Percentiles rank a stretch among this genome's conserved stretches.
Evolutionary conservation across 768 basidiomycete species (phyloP).

Genomic region (Baorangia bicolor): DNA sequence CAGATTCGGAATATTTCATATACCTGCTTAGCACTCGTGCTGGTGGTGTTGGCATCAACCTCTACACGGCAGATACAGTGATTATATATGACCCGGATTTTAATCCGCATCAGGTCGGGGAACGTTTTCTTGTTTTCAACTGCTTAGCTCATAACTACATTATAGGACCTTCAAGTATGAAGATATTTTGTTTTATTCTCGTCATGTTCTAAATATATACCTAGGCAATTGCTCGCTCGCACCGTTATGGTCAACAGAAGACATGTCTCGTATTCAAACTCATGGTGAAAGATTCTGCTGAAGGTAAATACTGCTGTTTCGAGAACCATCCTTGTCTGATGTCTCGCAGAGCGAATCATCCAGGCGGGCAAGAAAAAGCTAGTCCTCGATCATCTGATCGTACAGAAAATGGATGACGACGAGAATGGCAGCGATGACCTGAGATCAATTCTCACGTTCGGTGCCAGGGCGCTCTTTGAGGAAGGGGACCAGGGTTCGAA

Average conservation of each 20-base stretch:
- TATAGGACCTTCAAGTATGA: constrained; percentile 81
- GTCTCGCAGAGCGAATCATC: constrained; percentile 77
- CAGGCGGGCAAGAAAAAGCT: constrained; percentile 95
- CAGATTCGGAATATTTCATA: constrained; percentile 84
- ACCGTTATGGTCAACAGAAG: constrained; percentile 94
- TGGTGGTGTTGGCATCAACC: constrained; percentile 92
- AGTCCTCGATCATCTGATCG: constrained; percentile 91
- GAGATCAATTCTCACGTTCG: constrained; percentile 86
- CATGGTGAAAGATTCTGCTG: constrained; percentile 92
- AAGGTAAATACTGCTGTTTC: constrained; percentile 49
- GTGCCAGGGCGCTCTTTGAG: constrained; percentile 83
- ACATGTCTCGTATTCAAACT: constrained; percentile 94
- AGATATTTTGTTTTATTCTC: not conserved
- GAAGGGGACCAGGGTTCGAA: constrained; percentile 51
- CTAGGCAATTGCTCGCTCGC: constrained; percentile 91
- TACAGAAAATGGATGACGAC: constrained; percentile 91
- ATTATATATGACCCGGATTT: constrained; percentile 96
- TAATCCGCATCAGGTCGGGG: constrained; percentile 87
- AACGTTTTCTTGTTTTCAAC: not conserved
- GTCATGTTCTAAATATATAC: constrained; percentile 6
- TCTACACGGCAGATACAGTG: constrained; percentile 90
- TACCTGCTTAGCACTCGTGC: constrained; percentile 92
- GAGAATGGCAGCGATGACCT: constrained; percentile 76
- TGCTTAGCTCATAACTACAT: constrained; percentile 10
- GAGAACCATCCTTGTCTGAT: constrained; percentile 1